Base-by-base conservation (phyloP, 2,329 filamentous ascomycete species). In the Aureobasidium zeae region DNA sequence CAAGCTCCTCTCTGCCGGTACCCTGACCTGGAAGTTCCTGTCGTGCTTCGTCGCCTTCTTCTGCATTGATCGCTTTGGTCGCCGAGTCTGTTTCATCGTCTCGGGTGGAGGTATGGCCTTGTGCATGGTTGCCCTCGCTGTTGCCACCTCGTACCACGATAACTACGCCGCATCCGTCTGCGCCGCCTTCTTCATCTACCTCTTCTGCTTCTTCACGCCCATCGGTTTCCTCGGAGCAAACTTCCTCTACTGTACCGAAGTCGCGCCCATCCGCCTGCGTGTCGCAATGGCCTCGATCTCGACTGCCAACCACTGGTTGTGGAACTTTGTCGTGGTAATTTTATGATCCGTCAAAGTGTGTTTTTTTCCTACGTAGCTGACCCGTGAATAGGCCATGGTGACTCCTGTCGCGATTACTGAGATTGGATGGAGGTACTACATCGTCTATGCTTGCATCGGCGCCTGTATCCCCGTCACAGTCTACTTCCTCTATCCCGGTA, bases 171-270 rank as follows among this genome's bases (percentile, higher is more conserved):
- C 73, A 2, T 66, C 71, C 48, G 68, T 76, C 30, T 68, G 66
- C 0, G 71, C 71, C 0, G 72, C 70, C 1, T 66, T 73, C 49
- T 76, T 76, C 57, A 66, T 79, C 36, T 79, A 74, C 57, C 57
- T 75, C 34, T 79, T 74, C 63, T 74, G 77, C 58, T 73, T 71
- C 51, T 77, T 78, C 58, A 71, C 76, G 32, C 73, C 72, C 0
- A 71, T 77, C 45, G 75, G 73, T 0, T 77, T 76, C 60, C 63
- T 76, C 0, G 74, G 75, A 1, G 68, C 73, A 22, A 77, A 75
- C 51, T 78, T 77, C 60, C 62, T 78, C 15, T 79, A 78, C 58
- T 74, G 72, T 46, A 70, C 74, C 1, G 74, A 78, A 52, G 63
- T 77, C 13, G 72, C 73, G 0, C 74, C 74, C 1, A 61, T 71